These are phyloP conservation scores for Linnemannia exigua DNA, from an alignment of 192 early-diverging fungal genomes.

Conservation along the genomic window DNA sequence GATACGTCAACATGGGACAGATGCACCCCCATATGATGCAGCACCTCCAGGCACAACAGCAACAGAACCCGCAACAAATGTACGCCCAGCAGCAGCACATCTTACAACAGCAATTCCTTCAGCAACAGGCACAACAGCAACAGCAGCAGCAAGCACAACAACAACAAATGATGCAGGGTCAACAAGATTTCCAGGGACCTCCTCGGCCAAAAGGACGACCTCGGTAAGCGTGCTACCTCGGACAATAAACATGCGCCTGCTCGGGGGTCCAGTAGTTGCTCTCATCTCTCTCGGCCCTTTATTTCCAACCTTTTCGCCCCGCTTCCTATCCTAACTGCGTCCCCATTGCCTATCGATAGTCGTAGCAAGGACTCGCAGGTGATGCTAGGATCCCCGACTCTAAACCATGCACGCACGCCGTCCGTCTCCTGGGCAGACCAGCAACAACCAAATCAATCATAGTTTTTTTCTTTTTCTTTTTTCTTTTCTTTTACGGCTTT, in stretches of 20 bases:
- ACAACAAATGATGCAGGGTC: conserved; percentile 42
- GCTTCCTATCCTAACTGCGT: background rate
- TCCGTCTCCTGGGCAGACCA: conserved; percentile 54
- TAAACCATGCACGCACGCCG: conserved; percentile 32
- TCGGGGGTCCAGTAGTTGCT: background rate
- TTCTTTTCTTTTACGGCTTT: background rate
- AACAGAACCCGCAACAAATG: conserved; percentile 25
- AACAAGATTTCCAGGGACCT: conserved; percentile 49
- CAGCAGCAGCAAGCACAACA: conserved; percentile 15
- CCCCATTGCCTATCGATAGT: conserved; percentile 13
- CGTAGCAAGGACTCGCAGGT: conserved; percentile 44
- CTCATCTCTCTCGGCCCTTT: background rate
- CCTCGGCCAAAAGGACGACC: conserved; percentile 53
- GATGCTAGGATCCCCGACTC: conserved; percentile 39
- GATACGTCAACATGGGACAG: conserved; percentile 34
- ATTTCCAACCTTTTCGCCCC: background rate
- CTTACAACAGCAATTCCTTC: conserved; percentile 24
- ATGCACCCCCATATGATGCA: conserved; percentile 53
- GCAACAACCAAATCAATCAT: conserved; percentile 26
- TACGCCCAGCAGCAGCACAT: conserved; percentile 24
- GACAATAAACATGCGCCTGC: background rate
- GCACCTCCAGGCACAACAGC: conserved; percentile 37
- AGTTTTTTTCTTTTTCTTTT: background rate
- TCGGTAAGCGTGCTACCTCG: conserved; percentile 29
- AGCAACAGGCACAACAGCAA: conserved; percentile 12